phyloP scores from a whole-genome alignment of 305 asterid species.

The Plantago lanceolata region DNA sequence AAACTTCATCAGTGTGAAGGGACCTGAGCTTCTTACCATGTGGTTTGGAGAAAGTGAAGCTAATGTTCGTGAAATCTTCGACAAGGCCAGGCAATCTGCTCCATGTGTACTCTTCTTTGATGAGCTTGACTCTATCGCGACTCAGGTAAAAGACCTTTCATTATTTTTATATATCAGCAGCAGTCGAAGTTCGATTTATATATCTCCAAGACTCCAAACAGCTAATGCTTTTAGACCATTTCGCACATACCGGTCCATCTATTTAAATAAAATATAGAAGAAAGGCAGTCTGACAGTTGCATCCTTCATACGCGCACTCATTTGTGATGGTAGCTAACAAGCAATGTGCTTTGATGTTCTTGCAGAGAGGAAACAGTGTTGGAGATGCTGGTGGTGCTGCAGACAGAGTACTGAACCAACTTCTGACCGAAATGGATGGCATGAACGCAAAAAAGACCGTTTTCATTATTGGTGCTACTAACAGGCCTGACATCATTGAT shows the following conservation, averaged over 20 bases:
- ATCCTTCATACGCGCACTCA: too few species aligned
- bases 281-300: too few species aligned
- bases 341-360: slow-evolving; percentile 6
- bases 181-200: too few species aligned
- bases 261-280: too few species aligned
- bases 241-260: too few species aligned
- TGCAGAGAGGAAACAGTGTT: slow-evolving; percentile 55
- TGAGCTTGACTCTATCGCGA: slow-evolving; percentile 84
- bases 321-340: neutral
- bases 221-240: too few species aligned
- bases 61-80: slow-evolving; percentile 77
- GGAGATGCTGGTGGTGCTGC: slow-evolving; percentile 81
- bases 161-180: neutral
- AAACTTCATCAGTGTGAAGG: slow-evolving; percentile 73
- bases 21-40: slow-evolving; percentile 84
- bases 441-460: slow-evolving; percentile 65
- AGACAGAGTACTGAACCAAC: slow-evolving; percentile 65
- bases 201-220: too few species aligned
- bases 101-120: slow-evolving; percentile 90
- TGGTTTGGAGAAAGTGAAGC: slow-evolving; percentile 97
- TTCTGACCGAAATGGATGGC: slow-evolving; percentile 68
- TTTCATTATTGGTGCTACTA: slow-evolving; percentile 66
- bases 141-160: slow-evolving; percentile 47
- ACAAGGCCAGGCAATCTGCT: slow-evolving; percentile 84
- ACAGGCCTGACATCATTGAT: slow-evolving; percentile 68